Evolutionary conservation across 768 basidiomycete species (phyloP).

Genomic region (Russula sp.): DNA sequence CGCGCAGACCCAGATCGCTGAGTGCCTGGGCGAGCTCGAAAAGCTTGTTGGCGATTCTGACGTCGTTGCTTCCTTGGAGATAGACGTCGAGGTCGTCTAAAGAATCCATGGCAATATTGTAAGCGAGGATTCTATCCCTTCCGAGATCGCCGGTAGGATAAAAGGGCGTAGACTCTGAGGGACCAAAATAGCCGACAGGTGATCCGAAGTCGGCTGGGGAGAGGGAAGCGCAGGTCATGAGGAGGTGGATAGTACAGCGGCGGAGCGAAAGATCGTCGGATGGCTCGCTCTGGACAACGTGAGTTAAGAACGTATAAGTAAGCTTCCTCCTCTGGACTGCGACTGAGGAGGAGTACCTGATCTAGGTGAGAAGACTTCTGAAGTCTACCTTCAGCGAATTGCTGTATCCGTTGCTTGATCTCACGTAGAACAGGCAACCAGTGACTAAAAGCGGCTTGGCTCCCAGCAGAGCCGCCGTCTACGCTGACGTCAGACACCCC

Average conservation of each 20-base stretch:
- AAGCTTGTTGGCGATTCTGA: not conserved
- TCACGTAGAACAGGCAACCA: not conserved
- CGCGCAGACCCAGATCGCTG: slow-evolving; percentile 8
- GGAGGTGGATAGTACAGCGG: slow-evolving; percentile 6
- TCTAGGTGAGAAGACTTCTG: not conserved
- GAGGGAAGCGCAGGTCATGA: slow-evolving; percentile 10
- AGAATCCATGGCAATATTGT: slow-evolving; percentile 2
- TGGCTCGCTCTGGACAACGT: not conserved
- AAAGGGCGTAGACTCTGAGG: not conserved
- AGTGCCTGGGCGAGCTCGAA: slow-evolving; percentile 9
- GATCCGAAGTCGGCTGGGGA: slow-evolving; percentile 3
- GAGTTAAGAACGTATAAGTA: too few species aligned
- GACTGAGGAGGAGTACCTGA: not conserved
- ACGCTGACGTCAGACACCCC: too few species aligned
- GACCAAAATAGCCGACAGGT: slow-evolving; percentile 5
- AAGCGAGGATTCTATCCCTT: not conserved
- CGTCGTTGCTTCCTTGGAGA: not conserved
- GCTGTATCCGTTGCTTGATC: slow-evolving; percentile 6
- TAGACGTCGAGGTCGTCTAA: not conserved
- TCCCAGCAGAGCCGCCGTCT: too few species aligned
- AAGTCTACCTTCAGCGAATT: not conserved
- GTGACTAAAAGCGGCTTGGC: not conserved
- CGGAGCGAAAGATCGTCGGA: not conserved
- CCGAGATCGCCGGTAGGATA: slow-evolving; percentile 9
- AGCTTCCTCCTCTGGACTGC: not conserved